phyloP scores from a whole-genome alignment of 352 stramenopile genomes.

The Pythium plurisporium region DNA sequence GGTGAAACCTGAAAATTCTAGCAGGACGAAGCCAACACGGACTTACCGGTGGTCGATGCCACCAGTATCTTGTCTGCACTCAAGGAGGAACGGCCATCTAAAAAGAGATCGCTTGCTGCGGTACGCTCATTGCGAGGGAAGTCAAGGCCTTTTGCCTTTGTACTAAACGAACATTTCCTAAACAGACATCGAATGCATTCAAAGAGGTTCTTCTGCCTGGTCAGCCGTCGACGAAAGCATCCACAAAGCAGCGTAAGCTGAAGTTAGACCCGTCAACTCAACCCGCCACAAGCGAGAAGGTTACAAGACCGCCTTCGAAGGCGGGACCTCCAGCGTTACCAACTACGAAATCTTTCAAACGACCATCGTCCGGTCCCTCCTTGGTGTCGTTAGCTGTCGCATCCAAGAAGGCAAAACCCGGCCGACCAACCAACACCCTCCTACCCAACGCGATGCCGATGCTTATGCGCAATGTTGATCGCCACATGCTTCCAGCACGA shows the following conservation, averaged over 20 bases:
- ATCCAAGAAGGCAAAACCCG: constrained; percentile 14
- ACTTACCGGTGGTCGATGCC: background rate
- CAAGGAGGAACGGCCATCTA: constrained; percentile 34
- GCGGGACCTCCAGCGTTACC: background rate
- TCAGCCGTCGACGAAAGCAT: background rate
- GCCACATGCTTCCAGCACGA: constrained; percentile 13
- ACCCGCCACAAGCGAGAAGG: background rate
- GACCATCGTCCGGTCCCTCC: background rate
- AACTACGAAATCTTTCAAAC: constrained; percentile 5
- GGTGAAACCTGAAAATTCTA: background rate
- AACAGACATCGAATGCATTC: constrained; percentile 19
- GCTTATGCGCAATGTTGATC: constrained; percentile 31
- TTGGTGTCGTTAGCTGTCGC: constrained; percentile 16
- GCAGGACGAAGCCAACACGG: background rate
- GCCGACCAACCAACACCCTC: constrained; percentile 5
- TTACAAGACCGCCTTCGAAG: background rate
- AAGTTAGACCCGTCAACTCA: background rate
- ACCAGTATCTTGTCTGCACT: constrained; percentile 66
- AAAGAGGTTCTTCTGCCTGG: constrained; percentile 20
- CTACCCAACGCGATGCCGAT: constrained; percentile 23
- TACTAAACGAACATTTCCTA: background rate
- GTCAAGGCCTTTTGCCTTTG: background rate
- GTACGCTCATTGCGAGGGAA: background rate
- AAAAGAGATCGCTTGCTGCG: constrained; percentile 12
- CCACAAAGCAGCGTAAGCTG: background rate